phyloP scores from a whole-genome alignment of 2,329 filamentous ascomycete species.

The Aspergillus phoenicis region DNA sequence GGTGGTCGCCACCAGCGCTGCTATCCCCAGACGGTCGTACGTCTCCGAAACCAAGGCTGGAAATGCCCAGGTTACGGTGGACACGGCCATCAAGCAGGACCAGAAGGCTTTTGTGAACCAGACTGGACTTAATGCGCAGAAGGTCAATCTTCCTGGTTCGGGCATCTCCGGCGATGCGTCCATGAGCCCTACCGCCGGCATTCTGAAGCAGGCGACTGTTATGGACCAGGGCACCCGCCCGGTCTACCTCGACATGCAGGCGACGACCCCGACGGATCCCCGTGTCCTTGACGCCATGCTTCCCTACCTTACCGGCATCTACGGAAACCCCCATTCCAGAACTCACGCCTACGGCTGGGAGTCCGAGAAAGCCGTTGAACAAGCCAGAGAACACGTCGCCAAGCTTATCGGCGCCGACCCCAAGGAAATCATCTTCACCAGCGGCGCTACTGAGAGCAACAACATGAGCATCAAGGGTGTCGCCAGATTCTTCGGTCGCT shows the following conservation, averaged over 20 bases:
- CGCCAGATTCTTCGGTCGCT: slow-evolving; percentile 87
- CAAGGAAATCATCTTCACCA: slow-evolving; percentile 99
- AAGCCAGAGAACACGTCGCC: slow-evolving; percentile 81
- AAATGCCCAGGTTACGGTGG: slow-evolving; percentile 73
- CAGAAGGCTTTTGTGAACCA: slow-evolving; percentile 73
- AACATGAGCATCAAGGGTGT: slow-evolving; percentile 99
- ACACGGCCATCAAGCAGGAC: slow-evolving; percentile 82
- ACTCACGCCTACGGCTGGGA: slow-evolving; percentile 99
- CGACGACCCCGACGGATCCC: slow-evolving; percentile 92
- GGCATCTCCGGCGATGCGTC: slow-evolving; percentile 64
- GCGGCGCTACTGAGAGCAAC: slow-evolving; percentile 96
- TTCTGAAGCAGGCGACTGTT: slow-evolving; percentile 86
- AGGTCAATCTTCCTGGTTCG: slow-evolving; percentile 63
- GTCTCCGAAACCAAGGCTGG: slow-evolving; percentile 77
- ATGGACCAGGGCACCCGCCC: slow-evolving; percentile 92
- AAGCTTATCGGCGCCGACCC: slow-evolving; percentile 87
- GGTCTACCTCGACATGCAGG: slow-evolving; percentile 98
- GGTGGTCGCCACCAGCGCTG: slow-evolving; percentile 39
- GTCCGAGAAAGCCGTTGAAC: slow-evolving; percentile 89
- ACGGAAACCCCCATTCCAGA: slow-evolving; percentile 94
- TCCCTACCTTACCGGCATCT: slow-evolving; percentile 88
- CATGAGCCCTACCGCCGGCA: slow-evolving; percentile 78
- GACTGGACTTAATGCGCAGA: slow-evolving; percentile 56
- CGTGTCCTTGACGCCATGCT: slow-evolving; percentile 96
- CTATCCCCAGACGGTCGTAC: slow-evolving; percentile 63